Conservation (phyloP, 2,329 filamentous ascomycete species). For the Colletotrichum echinochloae region DNA sequence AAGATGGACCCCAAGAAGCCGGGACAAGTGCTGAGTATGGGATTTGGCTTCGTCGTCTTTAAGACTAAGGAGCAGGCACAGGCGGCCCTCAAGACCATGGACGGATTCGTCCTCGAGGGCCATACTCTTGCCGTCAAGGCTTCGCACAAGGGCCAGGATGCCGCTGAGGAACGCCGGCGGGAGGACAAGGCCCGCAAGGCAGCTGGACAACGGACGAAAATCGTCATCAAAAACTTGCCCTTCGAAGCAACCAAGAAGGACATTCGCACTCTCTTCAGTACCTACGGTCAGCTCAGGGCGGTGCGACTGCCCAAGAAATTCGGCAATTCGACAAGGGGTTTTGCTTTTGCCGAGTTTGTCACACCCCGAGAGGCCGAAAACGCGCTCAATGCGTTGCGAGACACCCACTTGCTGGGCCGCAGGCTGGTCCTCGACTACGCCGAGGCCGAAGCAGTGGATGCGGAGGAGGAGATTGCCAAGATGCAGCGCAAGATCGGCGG, state of each 20-base stretch:
- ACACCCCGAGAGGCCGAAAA: slow-evolving; percentile 90
- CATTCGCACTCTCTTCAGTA: slow-evolving; percentile 83
- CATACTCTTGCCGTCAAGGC: slow-evolving; percentile 88
- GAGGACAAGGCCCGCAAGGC: slow-evolving; percentile 87
- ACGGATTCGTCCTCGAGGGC: slow-evolving; percentile 87
- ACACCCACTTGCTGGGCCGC: slow-evolving; percentile 93
- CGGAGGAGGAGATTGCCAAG: slow-evolving; percentile 95
- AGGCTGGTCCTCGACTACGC: slow-evolving; percentile 93
- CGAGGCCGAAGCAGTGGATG: slow-evolving; percentile 86
- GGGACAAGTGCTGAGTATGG: slow-evolving; percentile 92
- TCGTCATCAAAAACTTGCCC: slow-evolving; percentile 97
- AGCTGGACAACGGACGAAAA: slow-evolving; percentile 83
- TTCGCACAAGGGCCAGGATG: slow-evolving; percentile 88
- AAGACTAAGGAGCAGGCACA: slow-evolving; percentile 80
- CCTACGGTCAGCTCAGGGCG: slow-evolving; percentile 91
- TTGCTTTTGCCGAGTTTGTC: slow-evolving; percentile 96
- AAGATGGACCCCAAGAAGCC: slow-evolving; percentile 93
- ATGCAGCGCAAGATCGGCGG: slow-evolving; percentile 96
- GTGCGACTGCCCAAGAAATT: slow-evolving; percentile 97
- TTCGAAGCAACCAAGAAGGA: slow-evolving; percentile 97
- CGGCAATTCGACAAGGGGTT: slow-evolving; percentile 87
- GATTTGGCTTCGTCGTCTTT: slow-evolving; percentile 96
- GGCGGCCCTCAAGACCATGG: slow-evolving; percentile 85
- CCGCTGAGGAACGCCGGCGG: slow-evolving; percentile 85
- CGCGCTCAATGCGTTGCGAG: slow-evolving; percentile 89